phyloP scores from a whole-genome alignment of 106 monocot species.

The Chionographis japonica region DNA sequence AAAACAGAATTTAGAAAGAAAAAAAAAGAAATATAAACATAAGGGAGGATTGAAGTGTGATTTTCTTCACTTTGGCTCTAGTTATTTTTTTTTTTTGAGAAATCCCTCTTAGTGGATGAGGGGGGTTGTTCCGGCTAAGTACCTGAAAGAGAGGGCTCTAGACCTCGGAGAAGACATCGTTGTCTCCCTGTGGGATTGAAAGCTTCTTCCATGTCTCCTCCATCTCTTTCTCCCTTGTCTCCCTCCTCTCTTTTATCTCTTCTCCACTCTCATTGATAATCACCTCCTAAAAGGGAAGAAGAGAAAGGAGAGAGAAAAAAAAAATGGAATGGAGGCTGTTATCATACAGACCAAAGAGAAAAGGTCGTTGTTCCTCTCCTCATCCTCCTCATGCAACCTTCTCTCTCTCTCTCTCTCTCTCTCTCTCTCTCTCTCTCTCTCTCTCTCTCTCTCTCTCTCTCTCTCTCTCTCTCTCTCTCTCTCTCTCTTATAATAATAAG shows the following conservation, averaged over 20 bases:
- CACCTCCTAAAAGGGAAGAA: conserved; percentile 52
- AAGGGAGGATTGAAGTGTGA: too few species aligned
- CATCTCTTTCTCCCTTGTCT: conserved; percentile 13
- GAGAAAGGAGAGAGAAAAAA: too few species aligned
- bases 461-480: too few species aligned
- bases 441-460: neutral
- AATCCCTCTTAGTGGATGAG: too few species aligned
- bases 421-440: neutral
- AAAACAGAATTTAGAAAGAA: too few species aligned
- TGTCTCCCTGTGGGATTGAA: conserved; percentile 39
- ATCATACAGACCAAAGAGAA: conserved; percentile 29
- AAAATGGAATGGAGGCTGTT: conserved; percentile 21
- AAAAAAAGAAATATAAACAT: too few species aligned
- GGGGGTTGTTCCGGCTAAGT: too few species aligned
- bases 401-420: neutral
- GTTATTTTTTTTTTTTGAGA: too few species aligned
- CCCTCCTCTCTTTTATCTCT: neutral
- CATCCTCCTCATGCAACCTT: neutral
- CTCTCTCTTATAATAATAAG: neutral
- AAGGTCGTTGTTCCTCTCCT: conserved; percentile 35
- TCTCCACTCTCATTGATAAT: conserved; percentile 21
- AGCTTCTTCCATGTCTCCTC: conserved; percentile 19
- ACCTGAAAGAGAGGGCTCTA: neutral
- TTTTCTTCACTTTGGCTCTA: too few species aligned
- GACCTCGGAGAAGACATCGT: conserved; percentile 31